Evolutionary conservation across 1,139 yeast genomes (phyloP).

Genomic region (Ogataea hybrid): DNA sequence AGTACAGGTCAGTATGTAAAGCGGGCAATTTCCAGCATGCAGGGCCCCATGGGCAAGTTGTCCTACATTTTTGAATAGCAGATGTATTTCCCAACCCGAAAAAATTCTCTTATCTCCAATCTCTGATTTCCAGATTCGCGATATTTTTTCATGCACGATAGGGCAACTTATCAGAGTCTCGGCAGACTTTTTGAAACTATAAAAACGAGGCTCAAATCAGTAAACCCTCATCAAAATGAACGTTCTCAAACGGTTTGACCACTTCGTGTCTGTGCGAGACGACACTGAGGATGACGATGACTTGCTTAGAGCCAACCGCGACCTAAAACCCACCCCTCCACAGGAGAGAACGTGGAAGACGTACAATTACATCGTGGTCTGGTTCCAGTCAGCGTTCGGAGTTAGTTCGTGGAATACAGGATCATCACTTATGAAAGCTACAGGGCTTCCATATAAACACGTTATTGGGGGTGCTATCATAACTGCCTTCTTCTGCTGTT

Average conservation of each 20-base stretch:
- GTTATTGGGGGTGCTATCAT: constrained; percentile 23
- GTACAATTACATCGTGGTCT: constrained; percentile 25
- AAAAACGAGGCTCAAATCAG: too few species aligned
- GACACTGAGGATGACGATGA: constrained; percentile 14
- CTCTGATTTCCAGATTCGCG: neutral
- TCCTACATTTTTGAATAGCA: constrained; percentile 7
- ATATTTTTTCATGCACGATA: constrained; percentile 1
- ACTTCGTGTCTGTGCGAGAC: constrained; percentile 16
- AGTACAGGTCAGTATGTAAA: constrained; percentile 30
- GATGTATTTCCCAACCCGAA: neutral
- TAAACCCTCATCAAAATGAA: constrained; percentile 4
- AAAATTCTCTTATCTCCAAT: neutral
- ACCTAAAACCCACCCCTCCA: constrained; percentile 29
- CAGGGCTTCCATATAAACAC: constrained; percentile 21
- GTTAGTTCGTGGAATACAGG: constrained; percentile 37
- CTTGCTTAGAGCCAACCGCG: constrained; percentile 27
- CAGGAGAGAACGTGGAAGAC: constrained; percentile 28
- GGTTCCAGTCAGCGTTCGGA: constrained; percentile 27
- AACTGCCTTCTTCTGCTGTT: constrained; percentile 19
- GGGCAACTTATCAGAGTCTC: neutral
- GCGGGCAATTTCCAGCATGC: constrained; percentile 23
- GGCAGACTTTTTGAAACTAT: too few species aligned
- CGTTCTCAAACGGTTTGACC: constrained; percentile 15
- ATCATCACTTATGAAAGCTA: constrained; percentile 21
- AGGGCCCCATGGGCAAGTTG: constrained; percentile 20